Conservation (phyloP, 768 basidiomycete genomes). For the Pleurotus pulmonarius region DNA sequence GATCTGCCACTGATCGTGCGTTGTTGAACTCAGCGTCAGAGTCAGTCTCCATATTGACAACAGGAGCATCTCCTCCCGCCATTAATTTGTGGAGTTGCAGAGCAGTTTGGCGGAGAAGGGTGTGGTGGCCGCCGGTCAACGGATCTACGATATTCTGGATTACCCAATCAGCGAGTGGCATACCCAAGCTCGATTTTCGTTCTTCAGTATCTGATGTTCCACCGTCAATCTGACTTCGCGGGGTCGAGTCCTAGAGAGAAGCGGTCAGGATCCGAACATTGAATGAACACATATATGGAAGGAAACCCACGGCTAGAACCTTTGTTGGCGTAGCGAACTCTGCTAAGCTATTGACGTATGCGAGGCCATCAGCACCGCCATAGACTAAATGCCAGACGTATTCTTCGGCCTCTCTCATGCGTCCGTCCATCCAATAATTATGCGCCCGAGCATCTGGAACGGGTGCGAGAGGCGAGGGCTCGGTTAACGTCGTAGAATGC, state of each 20-base stretch:
- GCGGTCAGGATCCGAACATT: too few relatives aligned
- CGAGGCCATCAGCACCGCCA: conserved; percentile 72
- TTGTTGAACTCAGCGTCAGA: conserved; percentile 7
- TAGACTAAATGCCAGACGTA: conserved; percentile 74
- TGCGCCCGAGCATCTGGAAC: conserved; percentile 15
- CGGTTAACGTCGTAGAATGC: not conserved
- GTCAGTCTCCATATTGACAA: conserved; percentile 5
- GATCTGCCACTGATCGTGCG: conserved; percentile 22
- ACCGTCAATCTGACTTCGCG: not conserved
- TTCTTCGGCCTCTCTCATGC: conserved; percentile 55
- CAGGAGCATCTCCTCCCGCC: conserved; percentile 5
- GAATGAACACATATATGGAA: too few relatives aligned
- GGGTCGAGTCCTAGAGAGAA: not conserved
- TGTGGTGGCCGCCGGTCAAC: conserved; percentile 44
- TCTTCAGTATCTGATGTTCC: not conserved
- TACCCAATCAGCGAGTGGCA: conserved; percentile 40
- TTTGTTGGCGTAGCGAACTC: conserved; percentile 50
- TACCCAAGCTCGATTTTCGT: conserved; percentile 23
- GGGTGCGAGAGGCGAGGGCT: not conserved
- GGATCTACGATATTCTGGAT: conserved; percentile 39
- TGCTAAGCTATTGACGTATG: conserved; percentile 74
- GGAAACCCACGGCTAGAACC: not conserved
- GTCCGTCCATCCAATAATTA: conserved; percentile 46
- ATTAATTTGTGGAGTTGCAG: conserved; percentile 19
- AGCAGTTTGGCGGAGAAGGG: conserved; percentile 39